Evolutionary conservation across 1,284 basidiomycete genomes (phyloP), one percentile per base, ranked within the genome.

Genomic region (Apiotrichum montevideense): DNA sequence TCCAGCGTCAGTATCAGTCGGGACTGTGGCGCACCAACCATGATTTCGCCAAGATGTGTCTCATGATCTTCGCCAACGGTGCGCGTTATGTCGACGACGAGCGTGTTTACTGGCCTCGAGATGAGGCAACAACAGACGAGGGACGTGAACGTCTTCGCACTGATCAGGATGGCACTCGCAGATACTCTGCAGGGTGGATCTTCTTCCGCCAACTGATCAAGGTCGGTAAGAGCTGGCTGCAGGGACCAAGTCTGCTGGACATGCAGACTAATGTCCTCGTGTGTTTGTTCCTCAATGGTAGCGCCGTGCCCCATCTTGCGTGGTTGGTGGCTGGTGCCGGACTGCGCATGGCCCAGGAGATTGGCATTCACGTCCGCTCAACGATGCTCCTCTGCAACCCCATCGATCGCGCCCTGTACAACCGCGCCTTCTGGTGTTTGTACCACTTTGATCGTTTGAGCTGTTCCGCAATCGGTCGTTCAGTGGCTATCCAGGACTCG

Each of bases 401-500:
- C 63, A 73, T 61, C 61, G 79, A 87, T 54, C 80, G 85, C 51
- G 87, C 90, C 60, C 72, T 87, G 21, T 87, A 84, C 81, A 88
- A 86, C 62, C 81, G 89, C 3, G 85, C 84, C 1, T 93, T 92
- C 72, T 91, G 88, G 89, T 87, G 68, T 50, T 55, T 74, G 35
- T 71, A 73, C 58, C 72, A 75, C 55, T 67, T 77, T 51, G 75
- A 77, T 54, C 79, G 87, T 43, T 72, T 80, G 55, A 79, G 83
- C 54, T 88, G 87, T 63, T 81, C 85, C 4, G 81, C 81, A 0
- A 79, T 93, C 15, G 91, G 90, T 9, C 79, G 90, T 32, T 87
- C 90, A 0, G 86, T 87, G 68, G 86, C 86, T 3, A 84, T 91
- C 46, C 87, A 90, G 58, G 88, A 91, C 59, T 88, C 90, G 70